Evolutionary conservation across 129 eudicot genomes (phyloP).

Genomic region (Tanacetum coccineum): DNA sequence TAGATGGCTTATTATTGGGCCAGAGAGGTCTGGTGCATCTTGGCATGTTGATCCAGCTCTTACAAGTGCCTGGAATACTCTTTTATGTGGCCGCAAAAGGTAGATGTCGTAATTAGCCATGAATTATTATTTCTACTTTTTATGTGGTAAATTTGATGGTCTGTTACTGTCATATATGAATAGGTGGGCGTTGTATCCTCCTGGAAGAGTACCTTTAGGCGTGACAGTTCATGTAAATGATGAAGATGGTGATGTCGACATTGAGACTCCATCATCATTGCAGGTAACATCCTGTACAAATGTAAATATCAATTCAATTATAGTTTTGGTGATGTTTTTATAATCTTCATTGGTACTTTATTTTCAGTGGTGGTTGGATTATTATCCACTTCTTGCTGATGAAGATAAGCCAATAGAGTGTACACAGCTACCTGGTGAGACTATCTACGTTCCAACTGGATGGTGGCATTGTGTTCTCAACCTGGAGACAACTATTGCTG

Average conservation of each 20-base stretch:
- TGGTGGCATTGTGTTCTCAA: conserved; percentile 99
- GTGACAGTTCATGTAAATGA: conserved; percentile 97
- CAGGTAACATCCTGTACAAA: conserved; percentile 55
- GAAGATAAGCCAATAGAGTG: conserved; percentile 91
- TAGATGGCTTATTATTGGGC: conserved; percentile 98
- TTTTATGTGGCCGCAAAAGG: conserved; percentile 92
- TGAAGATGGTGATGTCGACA: conserved; percentile 93
- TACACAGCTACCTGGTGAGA: conserved; percentile 95
- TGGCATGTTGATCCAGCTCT: conserved; percentile 99
- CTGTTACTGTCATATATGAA: conserved; percentile 19
- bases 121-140: not conserved
- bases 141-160: not conserved
- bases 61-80: conserved; percentile 93
- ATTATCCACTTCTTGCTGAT: conserved; percentile 81
- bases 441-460: conserved; percentile 91
- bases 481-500: conserved; percentile 83
- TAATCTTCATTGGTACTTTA: not conserved
- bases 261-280: conserved; percentile 89
- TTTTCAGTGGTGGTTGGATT: conserved; percentile 95
- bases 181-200: conserved; percentile 99
- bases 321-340: not conserved
- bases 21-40: conserved; percentile 99
- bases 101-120: conserved; percentile 9
- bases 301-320: not conserved
- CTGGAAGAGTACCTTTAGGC: conserved; percentile 98